Conservation (phyloP, 2,329 filamentous ascomycete genomes). For the Aspergillus sp. region DNA sequence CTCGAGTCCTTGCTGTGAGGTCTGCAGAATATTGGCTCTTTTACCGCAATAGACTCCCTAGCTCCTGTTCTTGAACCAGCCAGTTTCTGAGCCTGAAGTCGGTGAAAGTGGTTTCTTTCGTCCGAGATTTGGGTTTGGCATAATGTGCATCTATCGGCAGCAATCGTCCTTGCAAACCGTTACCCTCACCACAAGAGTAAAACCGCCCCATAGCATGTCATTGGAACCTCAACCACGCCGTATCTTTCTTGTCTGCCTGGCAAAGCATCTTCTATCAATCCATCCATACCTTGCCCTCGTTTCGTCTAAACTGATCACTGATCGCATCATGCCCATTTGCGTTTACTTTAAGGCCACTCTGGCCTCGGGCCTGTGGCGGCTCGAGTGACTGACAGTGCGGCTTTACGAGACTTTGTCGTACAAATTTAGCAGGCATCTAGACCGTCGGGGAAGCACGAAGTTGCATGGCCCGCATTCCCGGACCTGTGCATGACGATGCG, state of each 20-base stretch:
- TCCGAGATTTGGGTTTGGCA: too few species aligned
- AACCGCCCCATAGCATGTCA: too few species aligned
- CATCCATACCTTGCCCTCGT: too few species aligned
- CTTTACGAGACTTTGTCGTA: neutral
- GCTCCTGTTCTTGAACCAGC: too few species aligned
- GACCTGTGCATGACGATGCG: conserved; percentile 11
- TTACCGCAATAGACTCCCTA: too few species aligned
- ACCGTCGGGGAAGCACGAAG: conserved; percentile 2
- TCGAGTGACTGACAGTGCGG: neutral
- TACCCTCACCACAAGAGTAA: too few species aligned
- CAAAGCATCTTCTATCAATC: too few species aligned
- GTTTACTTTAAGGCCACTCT: neutral
- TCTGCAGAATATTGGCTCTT: neutral
- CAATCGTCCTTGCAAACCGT: too few species aligned
- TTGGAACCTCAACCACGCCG: too few species aligned
- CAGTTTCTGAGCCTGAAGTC: neutral
- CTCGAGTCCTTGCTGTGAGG: conserved; percentile 6
- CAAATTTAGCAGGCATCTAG: neutral
- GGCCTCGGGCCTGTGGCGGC: neutral
- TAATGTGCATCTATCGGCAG: too few species aligned
- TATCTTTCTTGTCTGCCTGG: too few species aligned
- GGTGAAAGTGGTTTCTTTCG: neutral
- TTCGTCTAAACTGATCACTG: neutral
- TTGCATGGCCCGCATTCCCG: conserved; percentile 15
- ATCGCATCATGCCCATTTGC: neutral